Base-by-base conservation (phyloP, 257 asterid genomes). In the Penstemon davidsonii region DNA sequence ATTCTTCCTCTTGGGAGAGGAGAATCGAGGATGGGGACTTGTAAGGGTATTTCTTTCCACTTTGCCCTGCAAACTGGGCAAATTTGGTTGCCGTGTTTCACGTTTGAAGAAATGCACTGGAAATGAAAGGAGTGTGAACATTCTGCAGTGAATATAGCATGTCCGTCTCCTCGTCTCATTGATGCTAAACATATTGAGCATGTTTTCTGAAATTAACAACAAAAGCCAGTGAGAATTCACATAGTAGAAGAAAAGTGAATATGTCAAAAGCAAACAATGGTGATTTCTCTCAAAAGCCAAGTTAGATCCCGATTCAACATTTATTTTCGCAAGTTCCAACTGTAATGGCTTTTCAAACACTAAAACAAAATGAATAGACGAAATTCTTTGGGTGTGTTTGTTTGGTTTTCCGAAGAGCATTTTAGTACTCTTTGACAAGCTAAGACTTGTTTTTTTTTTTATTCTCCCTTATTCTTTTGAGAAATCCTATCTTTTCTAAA, bases 41-140 rank as follows among this genome's bases (percentile, higher is more conserved):
- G 92, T 44, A 86, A 67, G 37, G 99, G 99, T 67, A 94, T 84
- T 56, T 87, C 96, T 66, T 81, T 91, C 99, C 99, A 94, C 42
- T 88, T 89, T 0, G 97, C 96, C 69, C 97, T 70, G 80, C 99
- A 94, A 70, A 94, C 86, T 0, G 99, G 99, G 87, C 99, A 94
- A 45, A 87, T 73, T 73, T 82, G 88, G 81, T 94, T 91, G 11
- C 99, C 99, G 56, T 94, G 95, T 79, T 94, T 91, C 72, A 89
- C 96, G 64, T 87, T 94, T 43, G 97, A 94, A 62, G 95, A 88
- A 62, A 94, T 91, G 83, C 99, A 94, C 0, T 91, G 92, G 82
- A 94, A 94, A 80, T 94, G 99, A 64, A 93, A 93, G 62, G 99
- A 88, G 71, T 93, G 99, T 11, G 96, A 88, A 72, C 97, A 90